Percentiles rank a stretch among this genome's conserved stretches.
These are phyloP conservation scores for Coniochaeta sp. DNA, from an alignment of 2,329 filamentous ascomycete species.

Conservation along the genomic window DNA sequence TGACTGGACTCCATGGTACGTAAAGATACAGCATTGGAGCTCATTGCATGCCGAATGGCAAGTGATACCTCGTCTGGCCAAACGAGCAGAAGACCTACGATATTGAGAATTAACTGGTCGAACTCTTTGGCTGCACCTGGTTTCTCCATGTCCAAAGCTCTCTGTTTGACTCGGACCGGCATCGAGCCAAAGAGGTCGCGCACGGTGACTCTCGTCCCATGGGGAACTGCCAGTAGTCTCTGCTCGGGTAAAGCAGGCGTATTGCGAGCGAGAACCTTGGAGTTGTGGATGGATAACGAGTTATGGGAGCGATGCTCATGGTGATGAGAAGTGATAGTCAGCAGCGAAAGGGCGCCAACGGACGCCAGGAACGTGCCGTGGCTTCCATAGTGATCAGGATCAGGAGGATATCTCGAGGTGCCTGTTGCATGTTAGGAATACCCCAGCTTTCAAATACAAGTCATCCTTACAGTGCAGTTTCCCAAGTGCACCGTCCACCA, in stretches of 20 bases:
- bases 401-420: slow-evolving; percentile 63
- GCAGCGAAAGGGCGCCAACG: slow-evolving; percentile 64
- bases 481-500: slow-evolving; percentile 60
- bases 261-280: slow-evolving; percentile 55
- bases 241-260: slow-evolving; percentile 53
- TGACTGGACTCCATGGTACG: slow-evolving; percentile 13
- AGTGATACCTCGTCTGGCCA: slow-evolving; percentile 54
- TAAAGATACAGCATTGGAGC: slow-evolving; percentile 29
- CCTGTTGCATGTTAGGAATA: slow-evolving; percentile 38
- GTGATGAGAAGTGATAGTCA: slow-evolving; percentile 70
- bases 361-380: slow-evolving; percentile 72
- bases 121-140: slow-evolving; percentile 53
- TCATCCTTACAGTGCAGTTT: slow-evolving; percentile 60
- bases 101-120: slow-evolving; percentile 48
- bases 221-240: slow-evolving; percentile 42
- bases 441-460: neutral
- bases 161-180: slow-evolving; percentile 82
- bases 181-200: slow-evolving; percentile 82
- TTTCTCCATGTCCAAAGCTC: slow-evolving; percentile 47
- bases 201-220: slow-evolving; percentile 71
- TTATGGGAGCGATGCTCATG: slow-evolving; percentile 51
- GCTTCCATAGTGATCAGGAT: slow-evolving; percentile 49
- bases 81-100: slow-evolving; percentile 62
- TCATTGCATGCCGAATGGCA: slow-evolving; percentile 43
- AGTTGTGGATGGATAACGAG: slow-evolving; percentile 62